A percentile compares a stretch with the other conserved stretches of the same genome.
Evolutionary conservation across 1,139 yeast genomes (phyloP).

Genomic region (Candida sp.): DNA sequence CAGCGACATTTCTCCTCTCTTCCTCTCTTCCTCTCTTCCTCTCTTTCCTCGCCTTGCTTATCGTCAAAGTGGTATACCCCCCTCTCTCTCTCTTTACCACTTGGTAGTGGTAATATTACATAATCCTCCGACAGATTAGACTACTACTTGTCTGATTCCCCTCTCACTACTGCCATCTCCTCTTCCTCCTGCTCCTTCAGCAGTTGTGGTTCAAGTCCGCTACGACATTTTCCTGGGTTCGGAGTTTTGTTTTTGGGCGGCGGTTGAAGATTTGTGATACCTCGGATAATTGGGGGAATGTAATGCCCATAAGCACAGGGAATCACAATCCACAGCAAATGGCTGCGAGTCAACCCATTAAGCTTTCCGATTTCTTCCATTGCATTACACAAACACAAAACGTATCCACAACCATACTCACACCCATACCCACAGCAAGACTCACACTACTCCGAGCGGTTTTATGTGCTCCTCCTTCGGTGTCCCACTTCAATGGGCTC

Average conservation of each 20-base stretch:
- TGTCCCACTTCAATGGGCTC: no score
- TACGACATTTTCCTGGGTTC: not conserved
- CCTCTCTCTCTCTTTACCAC: not conserved
- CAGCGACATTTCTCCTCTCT: not conserved
- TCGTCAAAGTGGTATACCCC: not conserved
- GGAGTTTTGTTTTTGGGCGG: not conserved
- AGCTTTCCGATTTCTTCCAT: slow-evolving; percentile 1
- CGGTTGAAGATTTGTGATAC: not conserved
- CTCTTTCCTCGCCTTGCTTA: not conserved
- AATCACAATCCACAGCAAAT: no score
- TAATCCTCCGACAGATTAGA: no score
- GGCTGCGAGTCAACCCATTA: no score
- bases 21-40: not conserved
- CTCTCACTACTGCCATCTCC: not conserved
- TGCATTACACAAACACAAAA: not conserved
- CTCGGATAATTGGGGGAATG: not conserved
- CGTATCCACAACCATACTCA: no score
- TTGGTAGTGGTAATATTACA: no score
- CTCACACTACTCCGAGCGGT: no score
- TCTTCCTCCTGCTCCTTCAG: not conserved
- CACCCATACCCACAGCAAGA: not conserved
- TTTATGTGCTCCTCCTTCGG: no score
- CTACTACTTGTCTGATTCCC: not conserved
- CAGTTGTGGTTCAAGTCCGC: no score
- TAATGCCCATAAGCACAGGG: no score